Conservation (phyloP, 306 rosid genomes). For the Ormosia semicastrata region DNA sequence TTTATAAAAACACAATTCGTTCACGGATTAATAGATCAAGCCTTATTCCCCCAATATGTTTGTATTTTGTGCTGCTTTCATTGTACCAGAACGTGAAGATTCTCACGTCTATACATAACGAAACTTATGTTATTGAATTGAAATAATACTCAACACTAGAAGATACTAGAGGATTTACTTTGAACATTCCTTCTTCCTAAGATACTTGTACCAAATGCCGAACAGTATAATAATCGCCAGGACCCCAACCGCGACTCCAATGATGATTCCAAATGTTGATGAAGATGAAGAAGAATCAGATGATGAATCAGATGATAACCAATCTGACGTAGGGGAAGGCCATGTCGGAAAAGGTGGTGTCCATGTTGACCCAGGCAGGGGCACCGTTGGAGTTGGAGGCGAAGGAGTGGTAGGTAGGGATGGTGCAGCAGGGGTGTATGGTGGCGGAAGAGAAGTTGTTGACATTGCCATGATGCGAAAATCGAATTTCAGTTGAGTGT, state of each 20-base stretch:
- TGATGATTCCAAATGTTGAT: conserved; percentile 9
- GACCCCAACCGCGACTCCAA: conserved; percentile 27
- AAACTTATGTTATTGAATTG: not conserved
- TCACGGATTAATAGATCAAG: not conserved
- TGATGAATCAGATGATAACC: not conserved
- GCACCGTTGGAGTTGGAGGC: not conserved
- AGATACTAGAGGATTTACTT: not conserved
- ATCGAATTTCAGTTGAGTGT: not conserved
- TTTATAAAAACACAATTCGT: not conserved
- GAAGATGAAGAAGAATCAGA: not conserved
- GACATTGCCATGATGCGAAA: not conserved
- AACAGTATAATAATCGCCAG: not conserved
- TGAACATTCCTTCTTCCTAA: conserved; percentile 14
- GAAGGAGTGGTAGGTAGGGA: not conserved
- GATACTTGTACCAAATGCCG: conserved; percentile 25
- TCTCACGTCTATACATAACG: not conserved
- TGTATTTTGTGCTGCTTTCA: not conserved
- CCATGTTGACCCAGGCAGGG: no score
- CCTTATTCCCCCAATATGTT: not conserved
- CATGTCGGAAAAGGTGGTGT: not conserved
- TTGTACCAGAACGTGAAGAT: not conserved
- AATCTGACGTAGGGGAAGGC: conserved; percentile 10
- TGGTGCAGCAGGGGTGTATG: not conserved
- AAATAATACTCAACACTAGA: no score
- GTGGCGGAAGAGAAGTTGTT: not conserved